Percentiles rank a stretch among this genome's conserved stretches.
Conservation (phyloP, 257 asterid genomes). For the Buddleja alternifolia region DNA sequence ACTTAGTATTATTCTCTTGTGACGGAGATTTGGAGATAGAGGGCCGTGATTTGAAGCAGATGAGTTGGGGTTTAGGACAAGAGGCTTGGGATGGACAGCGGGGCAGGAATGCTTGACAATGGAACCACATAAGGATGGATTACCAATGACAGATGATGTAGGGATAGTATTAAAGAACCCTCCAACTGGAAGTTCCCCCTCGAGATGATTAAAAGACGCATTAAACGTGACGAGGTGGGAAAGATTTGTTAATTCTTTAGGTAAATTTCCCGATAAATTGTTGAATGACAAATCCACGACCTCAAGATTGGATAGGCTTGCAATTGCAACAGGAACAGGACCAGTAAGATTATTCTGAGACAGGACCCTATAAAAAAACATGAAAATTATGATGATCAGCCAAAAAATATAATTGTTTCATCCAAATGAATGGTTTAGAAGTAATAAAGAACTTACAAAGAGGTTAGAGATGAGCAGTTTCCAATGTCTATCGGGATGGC, state of each 20-base stretch:
- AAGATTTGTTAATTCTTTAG: conserved; percentile 68
- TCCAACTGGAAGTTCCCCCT: conserved; percentile 84
- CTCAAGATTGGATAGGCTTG: conserved; percentile 64
- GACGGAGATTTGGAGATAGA: conserved; percentile 48
- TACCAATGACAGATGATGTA: conserved; percentile 64
- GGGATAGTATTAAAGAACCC: conserved; percentile 80
- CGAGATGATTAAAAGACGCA: conserved; percentile 67
- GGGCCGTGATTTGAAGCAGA: conserved; percentile 56
- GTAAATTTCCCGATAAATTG: conserved; percentile 67
- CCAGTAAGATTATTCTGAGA: conserved; percentile 74
- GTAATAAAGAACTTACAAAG: conserved; percentile 57
- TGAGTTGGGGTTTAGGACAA: conserved; percentile 82
- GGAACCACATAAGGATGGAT: conserved; percentile 83
- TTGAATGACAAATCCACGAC: conserved; percentile 73
- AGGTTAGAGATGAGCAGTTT: conserved; percentile 63
- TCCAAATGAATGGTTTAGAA: not conserved
- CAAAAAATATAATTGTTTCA: not conserved
- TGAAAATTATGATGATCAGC: not conserved
- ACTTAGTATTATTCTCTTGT: conserved; percentile 67
- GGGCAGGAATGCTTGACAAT: conserved; percentile 77
- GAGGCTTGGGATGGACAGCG: conserved; percentile 83
- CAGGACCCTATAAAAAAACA: conserved; percentile 54
- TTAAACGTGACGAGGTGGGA: conserved; percentile 63
- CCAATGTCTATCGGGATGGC: conserved; percentile 51
- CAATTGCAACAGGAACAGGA: conserved; percentile 50